These are phyloP conservation scores for Penicillium malachiteum DNA, from an alignment of 495 filamentous ascomycete genomes.

Conservation along the genomic window DNA sequence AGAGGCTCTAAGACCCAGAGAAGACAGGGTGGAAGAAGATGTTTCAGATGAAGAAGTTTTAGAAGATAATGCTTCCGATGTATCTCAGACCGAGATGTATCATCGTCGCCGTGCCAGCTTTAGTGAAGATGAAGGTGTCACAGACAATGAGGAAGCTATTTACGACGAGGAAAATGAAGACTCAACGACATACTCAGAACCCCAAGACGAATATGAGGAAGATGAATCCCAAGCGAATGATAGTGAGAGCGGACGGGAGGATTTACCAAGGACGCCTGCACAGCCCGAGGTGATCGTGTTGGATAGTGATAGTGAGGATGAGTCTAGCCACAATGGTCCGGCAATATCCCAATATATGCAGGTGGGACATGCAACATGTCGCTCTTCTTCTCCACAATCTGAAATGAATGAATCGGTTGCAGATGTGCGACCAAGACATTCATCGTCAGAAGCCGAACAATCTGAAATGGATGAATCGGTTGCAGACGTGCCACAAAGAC, in stretches of 20 bases:
- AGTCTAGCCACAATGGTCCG: slow-evolving; percentile 19
- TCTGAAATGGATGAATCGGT: too few relatives aligned
- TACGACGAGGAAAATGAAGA: not conserved
- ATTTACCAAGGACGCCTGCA: slow-evolving; percentile 3
- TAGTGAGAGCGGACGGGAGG: slow-evolving; percentile 7
- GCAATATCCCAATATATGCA: not conserved
- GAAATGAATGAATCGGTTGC: too few relatives aligned
- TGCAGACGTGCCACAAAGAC: too few relatives aligned
- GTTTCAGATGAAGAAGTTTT: too few relatives aligned
- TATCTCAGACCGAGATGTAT: not conserved
- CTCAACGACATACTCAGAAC: not conserved
- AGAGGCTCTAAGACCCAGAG: not conserved
- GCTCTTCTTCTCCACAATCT: not conserved
- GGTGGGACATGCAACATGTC: not conserved
- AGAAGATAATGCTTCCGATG: not conserved
- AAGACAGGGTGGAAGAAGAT: too few relatives aligned
- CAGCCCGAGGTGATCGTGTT: slow-evolving; percentile 41
- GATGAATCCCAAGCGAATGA: slow-evolving; percentile 2
- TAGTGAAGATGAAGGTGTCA: not conserved
- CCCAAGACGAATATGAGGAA: slow-evolving; percentile 24
- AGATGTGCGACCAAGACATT: too few relatives aligned
- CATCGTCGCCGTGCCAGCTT: not conserved
- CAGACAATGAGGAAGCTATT: not conserved
- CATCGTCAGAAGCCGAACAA: too few relatives aligned
- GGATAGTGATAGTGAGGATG: slow-evolving; percentile 47